Evolutionary conservation across 441 rosid genomes (phyloP), one percentile per base, ranked within the genome.

Genomic region (Eruca vesicaria): DNA sequence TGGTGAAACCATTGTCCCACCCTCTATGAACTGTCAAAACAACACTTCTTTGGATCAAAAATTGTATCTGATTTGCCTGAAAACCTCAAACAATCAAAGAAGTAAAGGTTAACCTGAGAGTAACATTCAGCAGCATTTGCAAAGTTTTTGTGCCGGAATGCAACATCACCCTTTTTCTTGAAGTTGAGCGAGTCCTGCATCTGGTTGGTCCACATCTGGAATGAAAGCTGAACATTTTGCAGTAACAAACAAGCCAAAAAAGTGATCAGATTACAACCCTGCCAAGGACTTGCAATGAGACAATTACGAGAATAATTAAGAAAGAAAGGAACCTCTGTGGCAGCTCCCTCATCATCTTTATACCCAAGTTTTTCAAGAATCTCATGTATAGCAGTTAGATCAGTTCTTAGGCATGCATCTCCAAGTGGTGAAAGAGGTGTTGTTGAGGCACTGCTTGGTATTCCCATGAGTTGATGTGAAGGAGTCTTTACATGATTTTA

Each of bases 191-290:
- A 92, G 80, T 92, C 97, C 76, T 89, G 90, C 99, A 92, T 92
- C 84, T 94, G 96, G 74, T 89, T 89, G 18, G 97, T 94, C 99
- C 99, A 92, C 94, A 94, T 92, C 71, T 94, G 97, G 86, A 94
- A 94, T 7, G 97, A 92, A 38, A 94, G 97, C 97, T 94, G 90
- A 35, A 16, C 15, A n/a, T 41, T 71, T 64, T 23, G 71, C 38
- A 70, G 38, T 48, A 82, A 31, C 48, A 33, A 68, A 6, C 33
- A 60, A 50, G 15, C 29, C 9, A 33, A 71, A 31, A 2, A n/a
- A 20, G 63, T 57, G 38, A 19, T 55, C 19, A 23, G 14, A 70
- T 31, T 18, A 35, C 45, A 15, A 18, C n/a, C 18, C 15, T 43
- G 53, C 9, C 55, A 72, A 32, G 9, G 33, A 18, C 48, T 36